Evolutionary conservation across 2,329 filamentous ascomycete species (phyloP), one percentile per base, ranked within the genome.

Genomic region (Fusarium sp.): DNA sequence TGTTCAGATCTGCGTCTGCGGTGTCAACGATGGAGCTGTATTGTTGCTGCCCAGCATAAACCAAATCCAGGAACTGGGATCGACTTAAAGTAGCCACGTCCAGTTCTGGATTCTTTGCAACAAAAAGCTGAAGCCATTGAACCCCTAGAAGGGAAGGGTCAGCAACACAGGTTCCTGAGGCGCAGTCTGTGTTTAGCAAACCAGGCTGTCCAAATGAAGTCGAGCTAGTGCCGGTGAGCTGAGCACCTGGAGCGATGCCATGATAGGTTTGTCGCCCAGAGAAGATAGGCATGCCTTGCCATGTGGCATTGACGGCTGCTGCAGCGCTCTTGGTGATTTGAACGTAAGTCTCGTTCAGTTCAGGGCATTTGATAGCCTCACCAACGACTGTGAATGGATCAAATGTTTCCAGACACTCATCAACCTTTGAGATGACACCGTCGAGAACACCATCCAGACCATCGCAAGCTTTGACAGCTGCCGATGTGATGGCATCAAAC

Each of bases 1-100:
- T 51, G 7, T 38, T 54, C 1, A 72, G 27, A 27, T 73, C 62
- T 0, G 25, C 22, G 16, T 73, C 58, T 18, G 52, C 15, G 1
- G 65, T 69, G 0, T n/a, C 58, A 1, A 73, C 22, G 5, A 67
- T 40, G 5, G 59, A 58, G 8, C 30, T 44, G 29, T 13, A 27
- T 34, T 51, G 52, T 60, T 15, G 48, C 25, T 29, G 20, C 40
- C 11, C 61, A 24, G 22, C 53, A 54, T 32, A 24, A 44, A 22
- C 41, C 40, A 68, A 18, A 48, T 48, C n/a, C 60, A 6, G 13
- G 60, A 41, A 6, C 24, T 30, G 20, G 59, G 34, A 9, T 71
- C 71, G 15, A 72, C n/a, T 48, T 5, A 48, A 13, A 30, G 25
- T 48, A 22, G 45, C 45, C 18, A 48, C 16, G 45, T 48, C 45